Conservation (phyloP, 108 stramenopile genomes). For the Nitzschia inconspicua region DNA sequence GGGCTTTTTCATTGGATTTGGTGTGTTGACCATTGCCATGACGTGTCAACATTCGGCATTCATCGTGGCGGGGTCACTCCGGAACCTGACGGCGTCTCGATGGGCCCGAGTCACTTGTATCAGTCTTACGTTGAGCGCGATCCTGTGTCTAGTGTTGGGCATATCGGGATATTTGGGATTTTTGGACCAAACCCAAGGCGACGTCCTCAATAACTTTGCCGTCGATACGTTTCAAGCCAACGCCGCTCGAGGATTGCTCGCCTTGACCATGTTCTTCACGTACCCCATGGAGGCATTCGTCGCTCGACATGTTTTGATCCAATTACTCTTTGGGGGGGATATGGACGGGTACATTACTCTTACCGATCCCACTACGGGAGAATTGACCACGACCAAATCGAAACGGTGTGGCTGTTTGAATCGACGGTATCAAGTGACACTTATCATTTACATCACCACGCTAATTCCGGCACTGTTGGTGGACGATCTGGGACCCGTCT, state of each 20-base stretch:
- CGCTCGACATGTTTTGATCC: slow-evolving; percentile 69
- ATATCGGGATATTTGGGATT: slow-evolving; percentile 76
- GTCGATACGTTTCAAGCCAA: slow-evolving; percentile 48
- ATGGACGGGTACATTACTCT: slow-evolving; percentile 52
- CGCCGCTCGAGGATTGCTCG: slow-evolving; percentile 55
- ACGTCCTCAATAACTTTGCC: slow-evolving; percentile 79
- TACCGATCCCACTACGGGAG: slow-evolving; percentile 10
- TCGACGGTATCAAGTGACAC: slow-evolving; percentile 47
- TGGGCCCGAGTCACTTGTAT: slow-evolving; percentile 65
- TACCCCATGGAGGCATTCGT: slow-evolving; percentile 83
- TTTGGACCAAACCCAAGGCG: slow-evolving; percentile 68
- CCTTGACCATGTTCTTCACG: slow-evolving; percentile 85
- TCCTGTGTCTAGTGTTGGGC: slow-evolving; percentile 58
- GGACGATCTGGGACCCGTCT: slow-evolving; percentile 73
- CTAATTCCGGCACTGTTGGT: slow-evolving; percentile 72
- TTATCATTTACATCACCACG: slow-evolving; percentile 56
- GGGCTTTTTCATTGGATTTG: slow-evolving; percentile 80
- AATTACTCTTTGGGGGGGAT: slow-evolving; percentile 65
- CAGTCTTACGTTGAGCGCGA: slow-evolving; percentile 39
- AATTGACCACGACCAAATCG: slow-evolving; percentile 3
- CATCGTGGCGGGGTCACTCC: slow-evolving; percentile 62
- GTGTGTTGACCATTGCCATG: slow-evolving; percentile 76
- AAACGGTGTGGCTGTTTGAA: slow-evolving; percentile 39
- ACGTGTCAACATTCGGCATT: slow-evolving; percentile 87
- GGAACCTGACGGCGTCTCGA: slow-evolving; percentile 39